Evolutionary conservation across 306 rosid species (phyloP).

Genomic region (Dalbergia cochinchinensis): DNA sequence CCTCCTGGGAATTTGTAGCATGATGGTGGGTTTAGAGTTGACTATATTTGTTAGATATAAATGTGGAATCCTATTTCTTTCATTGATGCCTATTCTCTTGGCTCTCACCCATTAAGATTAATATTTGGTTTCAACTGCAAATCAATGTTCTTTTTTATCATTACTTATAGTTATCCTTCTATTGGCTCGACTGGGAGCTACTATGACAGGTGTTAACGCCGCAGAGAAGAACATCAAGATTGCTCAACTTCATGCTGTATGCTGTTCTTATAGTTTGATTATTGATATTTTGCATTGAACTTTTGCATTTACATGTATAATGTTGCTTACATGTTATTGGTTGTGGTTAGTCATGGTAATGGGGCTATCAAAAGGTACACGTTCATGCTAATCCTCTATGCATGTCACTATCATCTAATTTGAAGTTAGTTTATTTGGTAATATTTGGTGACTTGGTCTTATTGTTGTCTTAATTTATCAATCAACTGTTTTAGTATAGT

Average conservation of each 20-base stretch:
- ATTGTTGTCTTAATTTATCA: too few species aligned
- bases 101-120: conserved; percentile 5
- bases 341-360: too few species aligned
- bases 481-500: too few species aligned
- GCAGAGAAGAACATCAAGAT: conserved; percentile 87
- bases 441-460: too few species aligned
- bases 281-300: conserved; percentile 9
- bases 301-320: neutral
- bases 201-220: conserved; percentile 86
- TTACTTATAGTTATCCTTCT: conserved; percentile 32
- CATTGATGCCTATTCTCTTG: conserved; percentile 11
- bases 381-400: too few species aligned
- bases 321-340: too few species aligned
- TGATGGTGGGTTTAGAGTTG: conserved; percentile 19
- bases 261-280: conserved; percentile 41
- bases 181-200: conserved; percentile 92
- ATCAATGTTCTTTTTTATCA: conserved; percentile 27
- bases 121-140: conserved; percentile 31
- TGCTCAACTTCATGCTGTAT: conserved; percentile 91
- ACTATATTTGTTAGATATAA: conserved; percentile 33
- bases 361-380: too few species aligned
- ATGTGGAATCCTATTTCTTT: conserved; percentile 35
- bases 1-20: conserved; percentile 26
- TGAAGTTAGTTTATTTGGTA: too few species aligned
- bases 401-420: too few species aligned